Evolutionary conservation across 176 grass and related monocot species (phyloP).

Genomic region (Otatea glauca): DNA sequence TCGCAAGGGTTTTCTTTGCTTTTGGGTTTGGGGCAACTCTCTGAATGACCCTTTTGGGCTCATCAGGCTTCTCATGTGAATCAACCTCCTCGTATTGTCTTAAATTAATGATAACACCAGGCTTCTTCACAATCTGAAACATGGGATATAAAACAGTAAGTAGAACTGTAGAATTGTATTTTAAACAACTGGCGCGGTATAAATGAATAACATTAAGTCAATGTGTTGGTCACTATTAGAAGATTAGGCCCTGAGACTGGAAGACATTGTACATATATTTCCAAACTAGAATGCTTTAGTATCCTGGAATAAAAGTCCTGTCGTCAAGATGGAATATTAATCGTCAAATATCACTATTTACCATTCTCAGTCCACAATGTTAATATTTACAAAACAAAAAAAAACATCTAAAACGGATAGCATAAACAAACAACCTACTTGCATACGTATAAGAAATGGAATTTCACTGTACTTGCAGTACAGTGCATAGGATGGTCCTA

Average conservation of each 20-base stretch:
- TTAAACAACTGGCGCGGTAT: not conserved
- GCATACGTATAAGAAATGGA: not conserved
- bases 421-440: slow-evolving; percentile 6
- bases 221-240: not conserved
- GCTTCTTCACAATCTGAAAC: slow-evolving; percentile 91
- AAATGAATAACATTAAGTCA: not conserved
- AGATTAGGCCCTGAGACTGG: not conserved
- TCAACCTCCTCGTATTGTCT: slow-evolving; percentile 86
- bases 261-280: not conserved
- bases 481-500: not conserved
- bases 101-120: slow-evolving; percentile 80
- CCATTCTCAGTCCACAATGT: not conserved
- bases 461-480: slow-evolving; percentile 18
- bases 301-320: slow-evolving; percentile 5
- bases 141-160: not conserved
- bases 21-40: slow-evolving; percentile 50
- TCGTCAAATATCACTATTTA: slow-evolving; percentile 6
- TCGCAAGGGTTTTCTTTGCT: slow-evolving; percentile 52
- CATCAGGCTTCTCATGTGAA: slow-evolving; percentile 66
- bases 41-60: slow-evolving; percentile 73
- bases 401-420: not conserved
- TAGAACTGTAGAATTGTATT: slow-evolving; percentile 14
- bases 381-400: not conserved
- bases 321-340: not conserved
- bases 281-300: not conserved